Conservation (phyloP, 495 filamentous ascomycete species). For the Penicillium turbatum region DNA sequence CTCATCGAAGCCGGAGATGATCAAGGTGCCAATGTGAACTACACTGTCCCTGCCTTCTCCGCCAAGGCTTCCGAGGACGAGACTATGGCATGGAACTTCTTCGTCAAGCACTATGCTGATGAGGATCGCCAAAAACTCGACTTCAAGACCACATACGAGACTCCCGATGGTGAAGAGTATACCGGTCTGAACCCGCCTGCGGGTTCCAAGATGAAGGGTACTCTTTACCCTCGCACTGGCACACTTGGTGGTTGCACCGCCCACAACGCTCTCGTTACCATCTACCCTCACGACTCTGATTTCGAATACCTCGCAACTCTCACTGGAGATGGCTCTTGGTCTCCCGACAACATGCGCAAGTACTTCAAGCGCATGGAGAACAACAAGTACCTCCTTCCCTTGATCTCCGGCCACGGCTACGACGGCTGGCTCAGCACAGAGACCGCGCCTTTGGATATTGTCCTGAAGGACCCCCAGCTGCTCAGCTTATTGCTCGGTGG, state of each 20-base stretch:
- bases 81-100: constrained; percentile 44
- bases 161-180: constrained; percentile 36
- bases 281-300: constrained; percentile 41
- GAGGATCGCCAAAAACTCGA: constrained; percentile 37
- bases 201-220: constrained; percentile 38
- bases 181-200: constrained; percentile 36
- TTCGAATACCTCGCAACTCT: constrained; percentile 44
- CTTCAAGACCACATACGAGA: constrained; percentile 42
- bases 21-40: constrained; percentile 40
- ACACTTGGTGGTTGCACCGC: constrained; percentile 45
- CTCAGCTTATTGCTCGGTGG: constrained; percentile 47
- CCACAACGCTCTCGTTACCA: constrained; percentile 45
- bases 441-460: constrained; percentile 42
- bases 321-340: constrained; percentile 43
- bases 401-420: constrained; percentile 49
- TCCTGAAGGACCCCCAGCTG: constrained; percentile 49
- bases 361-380: constrained; percentile 49
- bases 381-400: constrained; percentile 46
- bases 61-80: constrained; percentile 38
- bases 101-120: constrained; percentile 43
- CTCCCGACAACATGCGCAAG: constrained; percentile 39
- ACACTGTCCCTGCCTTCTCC: constrained; percentile 38
- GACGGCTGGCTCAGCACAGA: constrained; percentile 54
- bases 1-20: constrained; percentile 64
- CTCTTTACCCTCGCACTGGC: constrained; percentile 45